These are phyloP conservation scores for Dalbergia oliveri DNA, from an alignment of 306 rosid genomes.

Conservation along the genomic window DNA sequence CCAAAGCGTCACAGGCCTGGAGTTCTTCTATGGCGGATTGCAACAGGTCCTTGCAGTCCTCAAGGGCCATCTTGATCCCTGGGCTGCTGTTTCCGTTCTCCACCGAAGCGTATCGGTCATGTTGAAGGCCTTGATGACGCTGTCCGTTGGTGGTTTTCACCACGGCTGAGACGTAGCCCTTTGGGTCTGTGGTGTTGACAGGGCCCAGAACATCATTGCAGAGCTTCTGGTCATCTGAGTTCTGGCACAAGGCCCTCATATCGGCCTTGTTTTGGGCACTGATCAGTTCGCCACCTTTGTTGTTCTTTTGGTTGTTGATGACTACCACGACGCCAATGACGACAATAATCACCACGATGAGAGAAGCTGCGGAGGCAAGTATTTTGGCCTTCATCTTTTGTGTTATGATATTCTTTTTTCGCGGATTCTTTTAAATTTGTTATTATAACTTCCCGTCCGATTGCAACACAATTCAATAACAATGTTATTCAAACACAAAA, in stretches of 20 bases:
- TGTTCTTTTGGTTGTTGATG: background rate
- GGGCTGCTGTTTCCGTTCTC: conserved; percentile 36
- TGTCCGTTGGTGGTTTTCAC: conserved; percentile 47
- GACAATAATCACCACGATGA: conserved; percentile 64
- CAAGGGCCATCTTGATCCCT: conserved; percentile 55
- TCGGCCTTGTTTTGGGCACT: conserved; percentile 39
- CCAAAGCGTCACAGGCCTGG: conserved; percentile 23
- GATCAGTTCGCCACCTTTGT: background rate
- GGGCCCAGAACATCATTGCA: conserved; percentile 51
- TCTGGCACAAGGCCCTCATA: conserved; percentile 45
- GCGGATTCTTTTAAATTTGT: background rate
- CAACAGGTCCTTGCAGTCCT: conserved; percentile 73
- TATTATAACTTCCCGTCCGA: background rate
- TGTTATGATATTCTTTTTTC: background rate
- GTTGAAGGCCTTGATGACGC: conserved; percentile 56
- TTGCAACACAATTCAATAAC: too few relatives aligned
- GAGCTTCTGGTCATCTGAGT: conserved; percentile 42
- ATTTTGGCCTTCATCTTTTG: conserved; percentile 51
- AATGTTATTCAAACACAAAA: too few relatives aligned
- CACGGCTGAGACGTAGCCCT: conserved; percentile 49
- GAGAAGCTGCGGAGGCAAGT: conserved; percentile 43
- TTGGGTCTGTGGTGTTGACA: conserved; percentile 38
- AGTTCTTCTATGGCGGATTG: conserved; percentile 56
- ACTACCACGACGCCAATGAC: conserved; percentile 53
- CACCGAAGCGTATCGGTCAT: conserved; percentile 48